A percentile compares a stretch with the other conserved stretches of the same genome.
phyloP scores from a whole-genome alignment of 345 rosid genomes.

The Gossypium arboreum region DNA sequence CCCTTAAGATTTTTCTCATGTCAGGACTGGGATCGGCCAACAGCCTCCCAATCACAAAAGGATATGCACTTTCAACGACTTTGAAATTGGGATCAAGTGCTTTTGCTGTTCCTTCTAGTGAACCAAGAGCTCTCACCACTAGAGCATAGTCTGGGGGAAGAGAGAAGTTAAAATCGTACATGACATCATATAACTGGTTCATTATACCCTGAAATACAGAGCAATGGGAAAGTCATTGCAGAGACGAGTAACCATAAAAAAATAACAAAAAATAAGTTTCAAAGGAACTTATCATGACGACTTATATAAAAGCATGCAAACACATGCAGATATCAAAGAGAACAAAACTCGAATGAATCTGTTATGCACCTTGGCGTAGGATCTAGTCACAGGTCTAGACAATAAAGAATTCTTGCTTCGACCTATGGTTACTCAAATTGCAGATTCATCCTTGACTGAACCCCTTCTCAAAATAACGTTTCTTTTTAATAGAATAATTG shows the following conservation, averaged over 20 bases:
- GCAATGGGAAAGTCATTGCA: slow-evolving; percentile 6
- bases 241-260: background rate
- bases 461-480: no score
- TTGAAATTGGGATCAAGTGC: slow-evolving; percentile 20
- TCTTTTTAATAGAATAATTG: no score
- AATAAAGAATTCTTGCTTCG: no score
- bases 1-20: slow-evolving; percentile 84
- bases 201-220: slow-evolving; percentile 38
- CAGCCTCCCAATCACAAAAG: slow-evolving; percentile 63
- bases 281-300: background rate
- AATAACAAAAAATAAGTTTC: background rate
- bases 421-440: no score
- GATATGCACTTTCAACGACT: background rate
- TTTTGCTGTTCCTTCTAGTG: slow-evolving; percentile 96
- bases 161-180: slow-evolving; percentile 85
- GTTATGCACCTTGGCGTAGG: no score
- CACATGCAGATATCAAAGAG: background rate
- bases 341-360: background rate
- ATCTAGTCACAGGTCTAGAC: no score
- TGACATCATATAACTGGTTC: slow-evolving; percentile 55
- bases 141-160: slow-evolving; percentile 93
- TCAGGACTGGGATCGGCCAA: slow-evolving; percentile 87
- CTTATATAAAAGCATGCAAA: background rate
- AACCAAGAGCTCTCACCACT: slow-evolving; percentile 87
- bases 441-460: no score